Evolutionary conservation across 1,139 yeast genomes (phyloP), one percentile per base, ranked within the genome.

Genomic region (Pichia sp.): DNA sequence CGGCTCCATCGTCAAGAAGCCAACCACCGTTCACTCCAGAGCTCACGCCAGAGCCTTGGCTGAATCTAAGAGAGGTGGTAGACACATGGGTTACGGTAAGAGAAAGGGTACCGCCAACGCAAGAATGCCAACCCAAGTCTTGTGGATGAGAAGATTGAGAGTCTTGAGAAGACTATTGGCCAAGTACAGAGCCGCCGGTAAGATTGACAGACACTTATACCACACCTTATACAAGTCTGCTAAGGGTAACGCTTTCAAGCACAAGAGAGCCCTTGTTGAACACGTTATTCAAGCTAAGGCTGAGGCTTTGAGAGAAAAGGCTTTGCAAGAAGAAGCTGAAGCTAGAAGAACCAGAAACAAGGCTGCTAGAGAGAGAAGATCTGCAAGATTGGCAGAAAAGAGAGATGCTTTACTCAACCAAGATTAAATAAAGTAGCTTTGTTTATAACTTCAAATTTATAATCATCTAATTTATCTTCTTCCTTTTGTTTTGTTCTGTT

Each of bases 41-140:
- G 85, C 98, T 67, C 90, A 96, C 78, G 96, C 98, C 72, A 90
- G 98, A 82, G 96, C 95, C 73, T 82, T 89, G 76, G 90, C 90
- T 73, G 97, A 88, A 81, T 90, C 98, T 75, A 92, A 90, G 86
- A 85, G 92, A 79, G 85, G 85, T 74, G 99, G 99, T 81, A 95
- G 99, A 85, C 99, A 93, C 90, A 87, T 89, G 80, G 99, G 99
- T 84, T 89, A 85, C 90, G 99, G 99, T 93, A 93, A 93, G 90
- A 90, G 99, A 86, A 93, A 93, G 88, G 99, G 99, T 93, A 93
- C 99, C 81, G 90, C 87, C 76, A 96, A 93, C 78, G 99, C 99
- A 70, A 92, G 99, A 84, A 89, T 93, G 96, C 95, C 98, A 75
- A 80, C 96, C 70, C 95, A 90, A 80, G 96, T 90, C 70, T 82